Evolutionary conservation across 768 basidiomycete species (phyloP).

Genomic region (Lactarius trivialis): DNA sequence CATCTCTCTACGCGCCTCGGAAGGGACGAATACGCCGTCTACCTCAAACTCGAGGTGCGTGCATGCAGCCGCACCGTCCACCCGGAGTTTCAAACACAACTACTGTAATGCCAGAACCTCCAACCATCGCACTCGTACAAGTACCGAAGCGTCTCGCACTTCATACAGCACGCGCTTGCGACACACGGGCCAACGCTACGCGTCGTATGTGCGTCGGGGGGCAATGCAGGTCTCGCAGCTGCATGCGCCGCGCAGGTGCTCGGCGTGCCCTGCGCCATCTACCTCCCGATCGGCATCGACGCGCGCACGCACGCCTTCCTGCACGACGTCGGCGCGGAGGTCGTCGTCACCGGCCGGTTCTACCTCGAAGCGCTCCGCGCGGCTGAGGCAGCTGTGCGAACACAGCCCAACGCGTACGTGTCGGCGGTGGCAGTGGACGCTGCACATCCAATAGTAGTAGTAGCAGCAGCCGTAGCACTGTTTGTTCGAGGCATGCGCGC

Average conservation of each 20-base stretch:
- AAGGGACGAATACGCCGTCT: not conserved
- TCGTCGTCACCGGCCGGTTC: slow-evolving; percentile 49
- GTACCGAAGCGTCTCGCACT: slow-evolving; percentile 61
- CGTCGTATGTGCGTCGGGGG: slow-evolving; percentile 64
- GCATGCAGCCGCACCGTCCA: not conserved
- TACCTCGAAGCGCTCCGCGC: slow-evolving; percentile 52
- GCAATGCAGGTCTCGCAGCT: slow-evolving; percentile 74
- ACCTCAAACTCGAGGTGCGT: slow-evolving; percentile 18
- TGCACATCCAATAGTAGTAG: no score
- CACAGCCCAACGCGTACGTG: slow-evolving; percentile 49
- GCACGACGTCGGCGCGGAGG: slow-evolving; percentile 46
- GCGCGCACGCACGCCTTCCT: slow-evolving; percentile 45
- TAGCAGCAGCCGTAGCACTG: no score
- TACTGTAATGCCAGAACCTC: slow-evolving; percentile 44
- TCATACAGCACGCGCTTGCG: slow-evolving; percentile 46
- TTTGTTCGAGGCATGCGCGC: not conserved
- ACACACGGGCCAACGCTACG: slow-evolving; percentile 50
- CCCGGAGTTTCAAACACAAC: not conserved
- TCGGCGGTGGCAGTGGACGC: no score
- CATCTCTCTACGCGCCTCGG: slow-evolving; percentile 13
- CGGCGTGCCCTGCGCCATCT: slow-evolving; percentile 57
- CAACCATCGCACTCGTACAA: slow-evolving; percentile 76
- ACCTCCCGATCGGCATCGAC: slow-evolving; percentile 50
- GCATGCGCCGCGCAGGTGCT: slow-evolving; percentile 55
- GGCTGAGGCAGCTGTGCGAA: slow-evolving; percentile 41